Base-by-base conservation (phyloP, 1,284 basidiomycete genomes). In the Takashimella tepidaria region DNA sequence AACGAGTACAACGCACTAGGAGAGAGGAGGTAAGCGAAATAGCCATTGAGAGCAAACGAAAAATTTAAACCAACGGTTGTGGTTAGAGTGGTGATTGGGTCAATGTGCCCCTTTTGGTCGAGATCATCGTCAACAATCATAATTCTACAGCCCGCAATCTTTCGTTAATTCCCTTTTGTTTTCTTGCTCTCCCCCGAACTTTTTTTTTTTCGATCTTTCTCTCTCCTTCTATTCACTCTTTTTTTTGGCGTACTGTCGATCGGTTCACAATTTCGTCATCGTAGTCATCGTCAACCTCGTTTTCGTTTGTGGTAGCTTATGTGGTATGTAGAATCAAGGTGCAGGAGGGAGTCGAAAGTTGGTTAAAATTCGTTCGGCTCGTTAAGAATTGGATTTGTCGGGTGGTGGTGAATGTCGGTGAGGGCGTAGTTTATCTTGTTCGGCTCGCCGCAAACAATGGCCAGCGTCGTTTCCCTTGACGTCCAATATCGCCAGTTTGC, bases 1-100 rank as follows among this genome's bases (percentile, higher is more conserved):
- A 61, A 44, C 37, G 31, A 12, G 43, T n/a, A 26, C 40, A 37
- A 50, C 47, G 25, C 45, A 43, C 31, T 46, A 41, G 24, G 52
- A 45, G 48, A 51, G 56, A 53, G 26, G 21, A 46, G 27, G n/a
- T n/a, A n/a, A n/a, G n/a, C n/a, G n/a, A n/a, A n/a, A n/a, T n/a
- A n/a, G n/a, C n/a, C n/a, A n/a, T n/a, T n/a, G n/a, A n/a, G n/a
- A n/a, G n/a, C n/a, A n/a, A n/a, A n/a, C n/a, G n/a, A n/a, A n/a
- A n/a, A n/a, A n/a, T n/a, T n/a, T n/a, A n/a, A n/a, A n/a, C n/a
- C n/a, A n/a, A n/a, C n/a, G n/a, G n/a, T n/a, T n/a, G n/a, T n/a
- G n/a, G n/a, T n/a, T n/a, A n/a, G n/a, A n/a, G n/a, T n/a, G n/a
- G n/a, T n/a, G n/a, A n/a, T n/a, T n/a, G n/a, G n/a, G n/a, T n/a